Percentiles rank a stretch among this genome's conserved stretches.
Conservation (phyloP, 2,329 filamentous ascomycete genomes). For the Colletotrichum graminicola region DNA sequence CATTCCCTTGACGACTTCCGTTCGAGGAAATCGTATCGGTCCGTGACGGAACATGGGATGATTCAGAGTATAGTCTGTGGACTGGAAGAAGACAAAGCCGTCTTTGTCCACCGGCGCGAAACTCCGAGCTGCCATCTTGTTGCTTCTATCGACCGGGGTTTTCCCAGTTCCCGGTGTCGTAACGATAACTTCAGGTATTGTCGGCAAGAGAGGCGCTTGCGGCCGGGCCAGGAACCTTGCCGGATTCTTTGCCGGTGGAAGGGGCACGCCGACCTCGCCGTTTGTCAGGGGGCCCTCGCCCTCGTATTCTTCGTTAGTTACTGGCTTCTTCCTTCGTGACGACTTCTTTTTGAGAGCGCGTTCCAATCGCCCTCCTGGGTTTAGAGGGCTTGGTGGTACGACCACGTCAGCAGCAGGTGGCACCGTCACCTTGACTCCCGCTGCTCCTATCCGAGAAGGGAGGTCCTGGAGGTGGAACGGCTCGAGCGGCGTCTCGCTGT, state of each 20-base stretch:
- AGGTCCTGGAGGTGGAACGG: conserved; percentile 64
- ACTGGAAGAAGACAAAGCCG: conserved; percentile 62
- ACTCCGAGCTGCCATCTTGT: conserved; percentile 11
- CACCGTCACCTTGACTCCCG: conserved; percentile 50
- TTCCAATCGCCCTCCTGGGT: conserved; percentile 44
- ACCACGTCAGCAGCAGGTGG: conserved; percentile 48
- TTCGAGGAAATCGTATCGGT: conserved; percentile 64
- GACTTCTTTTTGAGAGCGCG: conserved; percentile 44
- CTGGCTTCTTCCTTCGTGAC: conserved; percentile 13
- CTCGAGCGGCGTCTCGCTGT: conserved; percentile 58
- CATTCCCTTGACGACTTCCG: conserved; percentile 54
- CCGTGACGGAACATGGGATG: conserved; percentile 67
- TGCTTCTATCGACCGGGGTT: conserved; percentile 10
- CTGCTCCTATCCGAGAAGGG: conserved; percentile 56
- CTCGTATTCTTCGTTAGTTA: conserved; percentile 29
- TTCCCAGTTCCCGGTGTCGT: conserved; percentile 35
- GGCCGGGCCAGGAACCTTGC: conserved; percentile 39
- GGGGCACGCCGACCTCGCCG: conserved; percentile 44
- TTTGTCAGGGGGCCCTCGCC: neutral
- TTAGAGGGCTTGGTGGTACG: conserved; percentile 45
- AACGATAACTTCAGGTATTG: conserved; percentile 56
- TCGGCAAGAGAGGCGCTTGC: conserved; percentile 49
- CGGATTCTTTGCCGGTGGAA: conserved; percentile 50
- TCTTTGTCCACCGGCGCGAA: conserved; percentile 53
- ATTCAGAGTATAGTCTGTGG: conserved; percentile 62